Conservation (phyloP, 2,329 filamentous ascomycete genomes). For the Eurotiales sp. region DNA sequence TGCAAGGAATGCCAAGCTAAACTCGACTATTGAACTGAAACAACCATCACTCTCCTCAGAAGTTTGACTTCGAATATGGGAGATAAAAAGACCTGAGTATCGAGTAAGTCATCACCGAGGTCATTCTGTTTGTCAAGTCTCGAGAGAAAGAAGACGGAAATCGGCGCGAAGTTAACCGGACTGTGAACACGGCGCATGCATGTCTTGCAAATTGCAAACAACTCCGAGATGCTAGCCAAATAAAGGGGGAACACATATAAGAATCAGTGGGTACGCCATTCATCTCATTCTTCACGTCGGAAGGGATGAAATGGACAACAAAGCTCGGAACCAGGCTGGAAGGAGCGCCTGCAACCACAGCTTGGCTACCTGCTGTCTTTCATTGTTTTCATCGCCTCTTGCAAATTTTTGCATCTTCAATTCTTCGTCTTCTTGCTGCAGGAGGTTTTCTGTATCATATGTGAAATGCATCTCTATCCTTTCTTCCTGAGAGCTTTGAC, state of each 20-base stretch:
- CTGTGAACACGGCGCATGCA: background rate
- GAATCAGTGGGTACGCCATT: background rate
- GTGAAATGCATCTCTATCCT: constrained; percentile 9
- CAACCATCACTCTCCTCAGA: background rate
- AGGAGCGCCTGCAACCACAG: no score
- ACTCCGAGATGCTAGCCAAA: background rate
- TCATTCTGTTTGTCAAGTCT: no score
- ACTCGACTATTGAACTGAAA: background rate
- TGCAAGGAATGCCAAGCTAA: constrained; percentile 9
- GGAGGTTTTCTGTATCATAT: background rate
- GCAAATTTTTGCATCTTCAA: background rate
- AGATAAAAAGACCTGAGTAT: no score
- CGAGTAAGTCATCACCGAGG: no score
- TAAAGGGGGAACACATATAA: background rate
- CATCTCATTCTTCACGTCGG: constrained; percentile 5
- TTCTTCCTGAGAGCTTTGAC: constrained; percentile 5
- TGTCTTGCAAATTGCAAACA: background rate
- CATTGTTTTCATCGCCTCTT: background rate
- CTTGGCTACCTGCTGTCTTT: no score
- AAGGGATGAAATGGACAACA: constrained; percentile 1
- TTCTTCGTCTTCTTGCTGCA: background rate
- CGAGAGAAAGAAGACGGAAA: no score
- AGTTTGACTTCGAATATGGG: no score
- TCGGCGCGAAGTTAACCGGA: no score
- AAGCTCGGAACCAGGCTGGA: background rate